These are phyloP conservation scores for Botrytis deweyae DNA, from an alignment of 2,329 filamentous ascomycete species.

Conservation along the genomic window DNA sequence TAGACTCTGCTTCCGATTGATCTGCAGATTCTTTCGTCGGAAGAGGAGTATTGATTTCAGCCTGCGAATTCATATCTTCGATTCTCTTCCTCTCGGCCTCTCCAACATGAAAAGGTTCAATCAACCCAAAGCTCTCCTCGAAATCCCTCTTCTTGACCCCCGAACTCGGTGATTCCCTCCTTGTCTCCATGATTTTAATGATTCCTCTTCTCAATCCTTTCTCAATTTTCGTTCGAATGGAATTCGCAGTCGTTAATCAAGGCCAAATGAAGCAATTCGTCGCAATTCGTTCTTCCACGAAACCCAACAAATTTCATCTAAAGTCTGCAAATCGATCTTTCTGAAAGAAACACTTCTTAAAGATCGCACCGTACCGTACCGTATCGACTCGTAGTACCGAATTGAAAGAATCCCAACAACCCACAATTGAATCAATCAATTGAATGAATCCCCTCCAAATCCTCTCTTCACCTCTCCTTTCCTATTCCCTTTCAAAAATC, in stretches of 20 bases:
- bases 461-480: not conserved
- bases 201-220: not conserved
- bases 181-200: slow-evolving; percentile 6
- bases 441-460: not conserved
- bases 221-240: not conserved
- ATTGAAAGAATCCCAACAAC: not conserved
- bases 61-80: not conserved
- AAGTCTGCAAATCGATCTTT: not conserved
- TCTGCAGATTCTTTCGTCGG: slow-evolving; percentile 1
- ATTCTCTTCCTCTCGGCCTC: not conserved
- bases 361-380: not conserved
- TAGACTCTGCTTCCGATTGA: not conserved
- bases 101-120: slow-evolving; percentile 5
- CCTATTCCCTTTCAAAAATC: not conserved
- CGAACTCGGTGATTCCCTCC: slow-evolving; percentile 11
- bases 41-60: not conserved
- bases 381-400: not conserved
- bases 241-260: not conserved
- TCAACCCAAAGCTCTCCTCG: slow-evolving; percentile 9
- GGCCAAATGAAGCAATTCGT: not conserved
- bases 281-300: not conserved
- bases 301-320: not conserved
- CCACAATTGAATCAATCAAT: not conserved
- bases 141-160: slow-evolving; percentile 27
- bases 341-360: not conserved